Evolutionary conservation across 148 eudicot genomes (phyloP).

Genomic region (Chenopodium album): DNA sequence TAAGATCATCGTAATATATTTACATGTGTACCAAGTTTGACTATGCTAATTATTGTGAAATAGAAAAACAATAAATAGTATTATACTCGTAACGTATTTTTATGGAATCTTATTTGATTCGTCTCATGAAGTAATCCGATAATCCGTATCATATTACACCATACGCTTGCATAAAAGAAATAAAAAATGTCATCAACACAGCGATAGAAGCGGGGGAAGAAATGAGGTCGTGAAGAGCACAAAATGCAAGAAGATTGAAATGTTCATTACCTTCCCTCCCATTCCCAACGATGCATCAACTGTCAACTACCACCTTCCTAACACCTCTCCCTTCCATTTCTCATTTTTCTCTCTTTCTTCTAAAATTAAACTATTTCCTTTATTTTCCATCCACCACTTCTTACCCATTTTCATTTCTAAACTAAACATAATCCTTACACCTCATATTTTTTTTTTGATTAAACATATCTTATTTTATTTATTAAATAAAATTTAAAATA

Average conservation of each 20-base stretch:
- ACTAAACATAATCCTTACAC: slow-evolving; percentile 2
- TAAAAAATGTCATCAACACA: neutral
- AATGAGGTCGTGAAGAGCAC: slow-evolving; percentile 26
- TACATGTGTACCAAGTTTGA: too few species aligned
- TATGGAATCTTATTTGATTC: too few species aligned
- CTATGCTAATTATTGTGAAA: too few species aligned
- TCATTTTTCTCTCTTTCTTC: neutral
- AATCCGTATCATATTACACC: too few species aligned
- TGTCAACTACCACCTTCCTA: neutral
- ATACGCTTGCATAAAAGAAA: too few species aligned
- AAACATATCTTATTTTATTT: neutral
- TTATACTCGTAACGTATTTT: too few species aligned
- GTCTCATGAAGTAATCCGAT: too few species aligned
- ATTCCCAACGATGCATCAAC: neutral
- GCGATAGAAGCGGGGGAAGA: slow-evolving; percentile 6
- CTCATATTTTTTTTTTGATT: neutral
- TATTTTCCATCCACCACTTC: neutral
- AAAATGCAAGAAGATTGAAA: slow-evolving; percentile 11
- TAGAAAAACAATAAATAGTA: too few species aligned
- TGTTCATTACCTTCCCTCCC: neutral
- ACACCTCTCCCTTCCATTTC: neutral
- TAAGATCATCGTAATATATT: too few species aligned
- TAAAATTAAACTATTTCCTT: slow-evolving; percentile 19
- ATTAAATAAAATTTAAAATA: neutral
- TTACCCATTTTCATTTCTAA: neutral